These are phyloP conservation scores for Talaromyces sp. DNA, from an alignment of 2,329 filamentous ascomycete genomes.

Conservation along the genomic window DNA sequence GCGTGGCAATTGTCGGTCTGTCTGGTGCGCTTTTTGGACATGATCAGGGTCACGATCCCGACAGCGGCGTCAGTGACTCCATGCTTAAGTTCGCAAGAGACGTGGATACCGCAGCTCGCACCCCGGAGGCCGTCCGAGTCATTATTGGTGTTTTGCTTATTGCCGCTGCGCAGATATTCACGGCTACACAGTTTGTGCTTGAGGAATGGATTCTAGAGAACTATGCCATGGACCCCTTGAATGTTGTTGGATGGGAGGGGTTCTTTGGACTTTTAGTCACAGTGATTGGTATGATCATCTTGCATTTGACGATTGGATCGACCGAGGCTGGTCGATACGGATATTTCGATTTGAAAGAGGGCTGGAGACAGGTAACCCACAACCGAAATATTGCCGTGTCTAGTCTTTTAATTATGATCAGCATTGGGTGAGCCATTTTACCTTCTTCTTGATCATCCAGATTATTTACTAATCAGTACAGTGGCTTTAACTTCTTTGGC, in stretches of 20 bases:
- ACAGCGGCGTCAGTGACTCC: conserved; percentile 27
- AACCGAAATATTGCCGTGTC: conserved; percentile 70
- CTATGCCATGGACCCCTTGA: conserved; percentile 77
- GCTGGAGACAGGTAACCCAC: conserved; percentile 73
- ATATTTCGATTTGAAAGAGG: conserved; percentile 87
- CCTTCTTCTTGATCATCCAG: neutral
- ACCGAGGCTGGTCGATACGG: conserved; percentile 72
- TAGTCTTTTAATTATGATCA: conserved; percentile 91
- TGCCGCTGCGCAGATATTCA: conserved; percentile 93
- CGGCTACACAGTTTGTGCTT: conserved; percentile 90
- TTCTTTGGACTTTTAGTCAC: conserved; percentile 85
- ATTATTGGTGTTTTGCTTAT: conserved; percentile 85
- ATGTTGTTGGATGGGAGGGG: conserved; percentile 94
- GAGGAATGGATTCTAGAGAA: conserved; percentile 89
- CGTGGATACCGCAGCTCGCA: conserved; percentile 44
- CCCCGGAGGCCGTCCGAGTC: conserved; percentile 62
- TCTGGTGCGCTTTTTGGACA: conserved; percentile 79
- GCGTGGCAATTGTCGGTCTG: conserved; percentile 85
- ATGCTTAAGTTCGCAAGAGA: conserved; percentile 35
- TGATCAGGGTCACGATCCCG: conserved; percentile 47
- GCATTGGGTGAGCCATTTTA: conserved; percentile 70
- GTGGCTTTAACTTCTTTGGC: conserved; percentile 98
- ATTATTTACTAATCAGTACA: conserved; percentile 34
- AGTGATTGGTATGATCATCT: conserved; percentile 69
- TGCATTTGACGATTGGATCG: conserved; percentile 73